Evolutionary conservation across 2,329 filamentous ascomycete species (phyloP), one percentile per base, ranked within the genome.

Genomic region (Fusarium annulatum): DNA sequence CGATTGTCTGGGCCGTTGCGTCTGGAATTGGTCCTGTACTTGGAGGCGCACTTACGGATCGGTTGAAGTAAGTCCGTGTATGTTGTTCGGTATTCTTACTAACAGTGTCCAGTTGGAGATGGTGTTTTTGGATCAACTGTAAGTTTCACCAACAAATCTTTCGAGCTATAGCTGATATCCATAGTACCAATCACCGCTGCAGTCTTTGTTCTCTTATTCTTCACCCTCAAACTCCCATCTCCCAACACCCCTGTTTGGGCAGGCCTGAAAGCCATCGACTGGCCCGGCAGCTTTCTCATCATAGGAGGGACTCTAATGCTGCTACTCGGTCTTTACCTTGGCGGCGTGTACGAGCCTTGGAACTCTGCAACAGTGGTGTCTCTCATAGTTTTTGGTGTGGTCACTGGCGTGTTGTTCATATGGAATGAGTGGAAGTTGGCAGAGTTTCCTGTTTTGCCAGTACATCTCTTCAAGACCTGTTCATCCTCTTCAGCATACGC

Each of bases 271-370:
- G 89, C 89, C 0, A 84, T 90, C 28, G 88, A 90, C 76, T 90
- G 88, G 88, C 69, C 84, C 10, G 93, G 93, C 2, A 90, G 88
- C 3, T 61, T 92, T 16, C 84, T 88, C 5, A 87, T 94, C 69
- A 85, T 93, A 11, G 89, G 89, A 33, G 89, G 88, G 9, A 90
- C 89, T 0, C 80, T 94, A 52, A 93, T 94, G 90, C 82, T 94
- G 23, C 85, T 94, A 4, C 86, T 94, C 19, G 92, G 91, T 5
- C 86, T 95, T 28, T 89, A 93, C 72, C 90, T 92, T 59, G 93
- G 92, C 18, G 92, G 92, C 23, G 86, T 89, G 28, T 84, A 85
- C 4, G 84, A 87, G 61, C 89, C 91, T 0, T 93, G 91, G 91
- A 80, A 81, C 66, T 92, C 90, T 1, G 83, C 89, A 0, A 87